A percentile compares a stretch with the other conserved stretches of the same genome.
Evolutionary conservation across 208 protist species (phyloP).

Genomic region (Trypanosoma avium): DNA sequence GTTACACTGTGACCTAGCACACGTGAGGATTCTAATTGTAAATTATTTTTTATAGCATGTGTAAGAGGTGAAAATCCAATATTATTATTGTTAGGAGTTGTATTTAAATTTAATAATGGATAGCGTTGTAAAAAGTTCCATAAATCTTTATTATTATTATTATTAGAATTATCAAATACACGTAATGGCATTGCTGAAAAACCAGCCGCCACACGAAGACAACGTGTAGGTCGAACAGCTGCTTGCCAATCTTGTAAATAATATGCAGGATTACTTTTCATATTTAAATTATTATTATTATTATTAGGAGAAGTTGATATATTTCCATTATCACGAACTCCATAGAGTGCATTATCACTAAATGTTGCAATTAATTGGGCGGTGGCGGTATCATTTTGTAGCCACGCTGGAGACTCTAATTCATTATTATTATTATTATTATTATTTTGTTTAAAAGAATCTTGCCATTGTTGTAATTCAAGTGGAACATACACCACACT

Average conservation of each 20-base stretch:
- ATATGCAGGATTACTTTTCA: slow-evolving; percentile 45
- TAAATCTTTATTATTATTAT: slow-evolving; percentile 35
- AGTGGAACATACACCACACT: slow-evolving; percentile 71
- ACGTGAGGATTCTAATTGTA: slow-evolving; percentile 38
- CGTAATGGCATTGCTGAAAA: slow-evolving; percentile 61
- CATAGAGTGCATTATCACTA: slow-evolving; percentile 71
- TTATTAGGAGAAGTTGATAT: no score
- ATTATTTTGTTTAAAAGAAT: slow-evolving; percentile 38
- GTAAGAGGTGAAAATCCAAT: slow-evolving; percentile 57
- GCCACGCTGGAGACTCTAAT: slow-evolving; percentile 31
- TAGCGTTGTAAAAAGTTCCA: slow-evolving; percentile 57
- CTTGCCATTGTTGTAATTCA: slow-evolving; percentile 50
- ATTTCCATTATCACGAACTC: slow-evolving; percentile 53
- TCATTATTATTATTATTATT: neutral
- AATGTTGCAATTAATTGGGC: slow-evolving; percentile 76
- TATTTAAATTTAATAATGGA: slow-evolving; percentile 40
- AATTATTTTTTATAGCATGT: slow-evolving; percentile 41
- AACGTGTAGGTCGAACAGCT: slow-evolving; percentile 54
- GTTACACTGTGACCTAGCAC: slow-evolving; percentile 73
- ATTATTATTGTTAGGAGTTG: neutral
- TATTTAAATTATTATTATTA: neutral
- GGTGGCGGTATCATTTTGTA: slow-evolving; percentile 69
- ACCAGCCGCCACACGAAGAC: slow-evolving; percentile 57
- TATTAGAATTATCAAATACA: slow-evolving; percentile 22
- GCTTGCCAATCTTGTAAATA: slow-evolving; percentile 71